A percentile compares a stretch with the other conserved stretches of the same genome.
phyloP scores from a whole-genome alignment of 2,329 filamentous ascomycete genomes.

The Tolypocladium ovalisporum region DNA sequence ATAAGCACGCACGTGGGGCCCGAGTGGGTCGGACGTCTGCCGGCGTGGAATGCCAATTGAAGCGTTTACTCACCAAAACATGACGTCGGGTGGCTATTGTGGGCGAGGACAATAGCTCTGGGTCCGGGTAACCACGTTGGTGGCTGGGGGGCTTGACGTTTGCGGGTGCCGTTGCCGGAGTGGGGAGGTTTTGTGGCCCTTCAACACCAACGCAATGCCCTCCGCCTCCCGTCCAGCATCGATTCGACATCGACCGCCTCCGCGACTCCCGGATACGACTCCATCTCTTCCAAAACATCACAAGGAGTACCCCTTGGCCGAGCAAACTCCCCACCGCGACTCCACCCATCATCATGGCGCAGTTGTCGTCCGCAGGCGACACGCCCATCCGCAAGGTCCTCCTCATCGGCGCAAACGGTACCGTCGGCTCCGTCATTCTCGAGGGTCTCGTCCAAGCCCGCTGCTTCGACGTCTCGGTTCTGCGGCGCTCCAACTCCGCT shows the following conservation, averaged over 20 bases:
- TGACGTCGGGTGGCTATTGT: background rate
- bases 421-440: slow-evolving; percentile 27
- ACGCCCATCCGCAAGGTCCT: slow-evolving; percentile 17
- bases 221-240: background rate
- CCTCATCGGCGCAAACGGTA: slow-evolving; percentile 25
- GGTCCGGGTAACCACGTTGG: too few relatives aligned
- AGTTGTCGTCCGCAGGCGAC: background rate
- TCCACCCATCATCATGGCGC: background rate
- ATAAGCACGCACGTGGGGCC: too few relatives aligned
- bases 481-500: slow-evolving; percentile 34
- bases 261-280: background rate
- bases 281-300: background rate
- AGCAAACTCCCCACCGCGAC: background rate
- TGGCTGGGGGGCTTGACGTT: too few relatives aligned
- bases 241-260: background rate
- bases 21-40: too few relatives aligned
- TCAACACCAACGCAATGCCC: background rate
- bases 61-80: too few relatives aligned
- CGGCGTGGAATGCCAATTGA: too few relatives aligned
- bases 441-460: slow-evolving; percentile 23
- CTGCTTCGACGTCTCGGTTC: slow-evolving; percentile 39
- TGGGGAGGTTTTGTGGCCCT: too few relatives aligned
- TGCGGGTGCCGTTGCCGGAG: too few relatives aligned
- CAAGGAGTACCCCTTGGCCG: background rate
- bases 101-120: background rate